These are phyloP conservation scores for Fallopia convolvulus DNA, from an alignment of 148 eudicot genomes.

Conservation along the genomic window DNA sequence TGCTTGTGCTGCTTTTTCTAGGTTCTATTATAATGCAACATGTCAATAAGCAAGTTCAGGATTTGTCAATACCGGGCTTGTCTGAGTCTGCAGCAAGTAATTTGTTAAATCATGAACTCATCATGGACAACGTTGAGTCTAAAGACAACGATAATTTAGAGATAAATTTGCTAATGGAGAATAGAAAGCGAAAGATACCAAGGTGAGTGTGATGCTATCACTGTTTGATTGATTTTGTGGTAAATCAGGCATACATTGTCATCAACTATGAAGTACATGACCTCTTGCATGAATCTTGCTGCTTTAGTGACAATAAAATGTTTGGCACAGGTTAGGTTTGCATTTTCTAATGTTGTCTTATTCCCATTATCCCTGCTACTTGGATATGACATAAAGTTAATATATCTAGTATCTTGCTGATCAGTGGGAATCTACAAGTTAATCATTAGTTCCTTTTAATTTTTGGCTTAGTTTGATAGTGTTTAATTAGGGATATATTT, in stretches of 20 bases:
- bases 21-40: constrained; percentile 42
- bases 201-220: neutral
- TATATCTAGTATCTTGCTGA: too few species aligned
- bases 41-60: constrained; percentile 31
- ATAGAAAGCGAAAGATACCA: neutral
- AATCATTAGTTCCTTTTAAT: too few species aligned
- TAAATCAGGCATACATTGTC: neutral
- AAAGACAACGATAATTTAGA: constrained; percentile 19
- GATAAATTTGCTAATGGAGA: neutral
- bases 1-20: constrained; percentile 9
- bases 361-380: neutral
- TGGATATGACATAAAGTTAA: neutral
- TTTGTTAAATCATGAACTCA: constrained; percentile 23
- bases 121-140: constrained; percentile 9
- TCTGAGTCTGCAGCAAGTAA: constrained; percentile 27
- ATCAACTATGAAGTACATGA: neutral
- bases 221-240: neutral
- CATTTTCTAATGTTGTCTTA: too few species aligned
- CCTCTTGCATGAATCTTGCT: too few species aligned
- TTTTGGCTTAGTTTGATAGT: too few species aligned
- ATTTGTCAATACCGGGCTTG: constrained; percentile 25
- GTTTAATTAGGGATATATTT: too few species aligned
- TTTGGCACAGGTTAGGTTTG: too few species aligned
- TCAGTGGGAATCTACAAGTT: too few species aligned
- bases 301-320: too few species aligned